These are phyloP conservation scores for Macadamia integrifolia DNA, from an alignment of 164 flowering plant genomes.

Conservation along the genomic window DNA sequence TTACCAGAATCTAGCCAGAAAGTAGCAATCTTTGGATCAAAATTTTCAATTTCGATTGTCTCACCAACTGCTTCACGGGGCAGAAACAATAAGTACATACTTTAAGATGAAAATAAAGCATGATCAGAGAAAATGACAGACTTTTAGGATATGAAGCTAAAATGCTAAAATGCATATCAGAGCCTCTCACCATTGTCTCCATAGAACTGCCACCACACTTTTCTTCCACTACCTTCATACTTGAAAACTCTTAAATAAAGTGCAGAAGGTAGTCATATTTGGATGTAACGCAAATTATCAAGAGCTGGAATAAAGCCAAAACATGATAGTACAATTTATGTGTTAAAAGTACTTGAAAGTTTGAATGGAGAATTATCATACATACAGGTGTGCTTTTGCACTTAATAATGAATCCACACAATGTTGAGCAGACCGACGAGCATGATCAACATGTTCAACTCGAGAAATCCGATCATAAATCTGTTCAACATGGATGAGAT, in stretches of 20 bases:
- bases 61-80: conserved; percentile 67
- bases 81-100: neutral
- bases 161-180: conserved; percentile 2
- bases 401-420: conserved; percentile 65
- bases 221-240: conserved; percentile 86
- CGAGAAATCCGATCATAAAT: conserved; percentile 72
- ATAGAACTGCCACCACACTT: conserved; percentile 95
- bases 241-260: conserved; percentile 95
- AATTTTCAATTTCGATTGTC: conserved; percentile 78
- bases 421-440: conserved; percentile 85
- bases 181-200: conserved; percentile 79
- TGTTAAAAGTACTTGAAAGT: too few relatives aligned
- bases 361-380: conserved; percentile 6
- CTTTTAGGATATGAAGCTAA: conserved; percentile 4
- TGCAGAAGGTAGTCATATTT: conserved; percentile 94
- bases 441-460: conserved; percentile 97
- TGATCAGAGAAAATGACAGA: neutral
- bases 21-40: conserved; percentile 86
- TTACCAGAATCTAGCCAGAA: conserved; percentile 96
- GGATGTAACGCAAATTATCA: conserved; percentile 21
- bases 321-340: too few relatives aligned
- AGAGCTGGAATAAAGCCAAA: neutral
- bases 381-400: conserved; percentile 63
- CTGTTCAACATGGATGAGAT: conserved; percentile 31
- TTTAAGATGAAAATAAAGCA: neutral